Evolutionary conservation across 2,329 filamentous ascomycete genomes (phyloP), one percentile per base, ranked within the genome.

Genomic region (Myriosclerotinia scirpicola): DNA sequence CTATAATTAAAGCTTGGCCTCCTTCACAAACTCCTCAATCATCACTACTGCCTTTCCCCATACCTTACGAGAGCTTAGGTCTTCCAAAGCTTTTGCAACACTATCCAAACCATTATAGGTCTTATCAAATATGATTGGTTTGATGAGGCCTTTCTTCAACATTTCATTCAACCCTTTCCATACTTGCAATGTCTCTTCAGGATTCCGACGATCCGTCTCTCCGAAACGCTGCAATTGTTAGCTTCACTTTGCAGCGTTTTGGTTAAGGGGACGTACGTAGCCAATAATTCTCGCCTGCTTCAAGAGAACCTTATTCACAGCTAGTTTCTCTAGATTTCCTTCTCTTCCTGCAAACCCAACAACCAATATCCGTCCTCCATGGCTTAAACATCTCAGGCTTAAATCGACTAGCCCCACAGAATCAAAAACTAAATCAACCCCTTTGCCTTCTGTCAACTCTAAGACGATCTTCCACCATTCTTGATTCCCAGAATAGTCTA

Each of bases 361-460:
- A 38, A 88, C 77, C 2, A 88, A 78, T 22, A 88, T 75, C 42
- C 81, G 77, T 0, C 85, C 85, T 46, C 80, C 79, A 72, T 85
- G 82, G 34, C 79, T 83, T 42, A 85, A 75, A 69, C 84, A 85
- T 67, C 81, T 81, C 38, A 88, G 73, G 50, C 82, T 84, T 67
- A 80, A 80, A 68, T 83, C 80, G 9, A 87, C 83, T 34, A 84
- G 78, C 0, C 85, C 85, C 14, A 87, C 84, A 9, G 81, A 80
- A 75, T 88, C 85, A 71, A 84, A 84, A 15, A 87, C 82, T 0
- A 86, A 79, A 75, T 88, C 81, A 2, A 84, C 85, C 0, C 85
- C 85, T 40, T 78, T 76, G 0, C 81, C 80, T 1, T 74, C 69
- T 0, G 84, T 87, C 26, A 81, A 69, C 2, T 76, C 74, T n/a